Conservation (phyloP, 2,329 filamentous ascomycete genomes). For the Daldinia sp. region DNA sequence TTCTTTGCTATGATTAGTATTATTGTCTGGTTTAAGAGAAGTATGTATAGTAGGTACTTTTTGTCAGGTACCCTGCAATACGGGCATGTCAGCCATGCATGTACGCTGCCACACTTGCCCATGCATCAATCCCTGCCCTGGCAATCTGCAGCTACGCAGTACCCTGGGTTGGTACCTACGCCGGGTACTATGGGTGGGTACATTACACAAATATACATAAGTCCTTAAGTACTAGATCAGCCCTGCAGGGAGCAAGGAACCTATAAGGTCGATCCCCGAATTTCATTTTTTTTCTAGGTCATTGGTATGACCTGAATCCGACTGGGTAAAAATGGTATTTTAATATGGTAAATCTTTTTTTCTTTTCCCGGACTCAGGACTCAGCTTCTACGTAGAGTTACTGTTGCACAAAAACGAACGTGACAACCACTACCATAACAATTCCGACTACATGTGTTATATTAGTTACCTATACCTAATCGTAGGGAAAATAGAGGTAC, state of each 20-base stretch:
- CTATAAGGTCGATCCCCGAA: conserved; percentile 15
- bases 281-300: conserved; percentile 17
- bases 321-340: conserved; percentile 10
- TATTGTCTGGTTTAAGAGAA: background rate
- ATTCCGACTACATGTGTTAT: conserved; percentile 8
- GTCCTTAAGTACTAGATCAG: conserved; percentile 29
- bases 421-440: conserved; percentile 5
- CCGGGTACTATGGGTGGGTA: background rate
- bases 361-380: background rate
- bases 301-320: conserved; percentile 25
- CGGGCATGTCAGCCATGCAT: conserved; percentile 15
- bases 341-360: background rate
- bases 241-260: conserved; percentile 26
- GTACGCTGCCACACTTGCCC: conserved; percentile 10
- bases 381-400: background rate
- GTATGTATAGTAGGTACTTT: conserved; percentile 22
- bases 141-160: conserved; percentile 19
- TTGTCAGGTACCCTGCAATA: conserved; percentile 19
- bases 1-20: background rate
- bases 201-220: conserved; percentile 9
- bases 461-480: background rate
- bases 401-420: conserved; percentile 23
- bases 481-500: background rate
- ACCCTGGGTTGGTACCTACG: background rate
- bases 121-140: conserved; percentile 18